A percentile compares a stretch with the other conserved stretches of the same genome.
Evolutionary conservation across 306 rosid species (phyloP).

Genomic region (Arachis hypogaea): DNA sequence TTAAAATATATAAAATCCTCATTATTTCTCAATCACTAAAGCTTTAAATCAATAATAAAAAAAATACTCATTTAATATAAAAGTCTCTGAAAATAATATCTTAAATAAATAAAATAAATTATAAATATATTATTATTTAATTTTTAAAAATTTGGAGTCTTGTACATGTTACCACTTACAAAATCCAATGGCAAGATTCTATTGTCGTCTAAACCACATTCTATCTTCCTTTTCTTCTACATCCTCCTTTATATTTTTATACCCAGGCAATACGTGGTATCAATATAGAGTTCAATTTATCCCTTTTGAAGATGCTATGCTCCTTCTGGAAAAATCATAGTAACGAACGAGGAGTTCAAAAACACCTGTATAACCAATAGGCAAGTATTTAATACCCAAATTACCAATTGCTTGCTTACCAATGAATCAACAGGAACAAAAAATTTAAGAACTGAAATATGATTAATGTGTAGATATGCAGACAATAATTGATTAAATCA

Average conservation of each 20-base stretch:
- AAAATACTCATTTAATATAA: no score
- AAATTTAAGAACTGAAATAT: constrained; percentile 1
- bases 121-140: no score
- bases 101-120: no score
- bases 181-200: constrained; percentile 34
- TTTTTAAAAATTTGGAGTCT: no score
- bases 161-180: constrained; percentile 8
- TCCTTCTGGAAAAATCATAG: constrained; percentile 21
- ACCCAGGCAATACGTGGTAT: constrained; percentile 21
- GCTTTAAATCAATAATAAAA: no score
- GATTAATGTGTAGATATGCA: not conserved
- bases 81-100: no score
- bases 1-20: no score
- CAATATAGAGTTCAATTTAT: constrained; percentile 10
- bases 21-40: no score
- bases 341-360: not conserved
- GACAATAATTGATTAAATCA: not conserved
- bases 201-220: constrained; percentile 35
- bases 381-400: constrained; percentile 24
- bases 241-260: constrained; percentile 34
- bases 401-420: constrained; percentile 11
- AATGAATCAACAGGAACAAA: constrained; percentile 20
- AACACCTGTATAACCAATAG: constrained; percentile 32
- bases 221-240: constrained; percentile 23
- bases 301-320: constrained; percentile 12